phyloP scores from a whole-genome alignment of 257 asterid genomes.

The Cordia subcordata region DNA sequence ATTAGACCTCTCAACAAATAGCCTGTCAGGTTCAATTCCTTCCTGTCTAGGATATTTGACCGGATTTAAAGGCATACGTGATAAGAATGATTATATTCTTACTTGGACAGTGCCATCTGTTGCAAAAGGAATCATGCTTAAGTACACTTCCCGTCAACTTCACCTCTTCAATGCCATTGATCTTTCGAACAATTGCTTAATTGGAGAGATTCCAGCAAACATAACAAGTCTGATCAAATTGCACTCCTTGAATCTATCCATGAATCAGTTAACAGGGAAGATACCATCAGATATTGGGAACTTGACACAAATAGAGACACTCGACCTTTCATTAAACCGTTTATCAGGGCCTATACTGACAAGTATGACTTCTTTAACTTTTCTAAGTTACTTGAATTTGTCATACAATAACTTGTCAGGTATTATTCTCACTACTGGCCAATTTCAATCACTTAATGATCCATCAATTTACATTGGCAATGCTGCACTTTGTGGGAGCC shows the following conservation, averaged over 20 bases:
- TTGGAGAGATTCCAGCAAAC: conserved; percentile 27
- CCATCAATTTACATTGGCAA: conserved; percentile 29
- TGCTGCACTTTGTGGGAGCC: conserved; percentile 28
- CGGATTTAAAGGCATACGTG: no score
- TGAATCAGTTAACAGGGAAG: conserved; percentile 28
- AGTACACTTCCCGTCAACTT: conserved; percentile 6
- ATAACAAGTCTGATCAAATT: conserved; percentile 21
- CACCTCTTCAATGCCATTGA: conserved; percentile 33
- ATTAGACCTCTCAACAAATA: conserved; percentile 25
- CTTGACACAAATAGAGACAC: conserved; percentile 20
- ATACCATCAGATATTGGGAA: conserved; percentile 22
- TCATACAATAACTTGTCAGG: conserved; percentile 35
- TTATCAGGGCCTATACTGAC: conserved; percentile 29
- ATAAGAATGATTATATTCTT: no score
- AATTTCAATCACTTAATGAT: conserved; percentile 26
- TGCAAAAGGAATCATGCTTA: conserved; percentile 23
- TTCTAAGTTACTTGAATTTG: conserved; percentile 29
- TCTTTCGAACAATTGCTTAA: conserved; percentile 25
- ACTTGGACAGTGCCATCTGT: conserved; percentile 1
- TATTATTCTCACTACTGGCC: conserved; percentile 27
- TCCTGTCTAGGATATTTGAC: conserved; percentile 25
- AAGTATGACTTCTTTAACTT: conserved; percentile 13
- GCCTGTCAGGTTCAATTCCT: conserved; percentile 23
- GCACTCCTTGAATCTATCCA: conserved; percentile 30
- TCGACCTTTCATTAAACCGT: conserved; percentile 27